Evolutionary conservation across 2,329 filamentous ascomycete species (phyloP).

Genomic region (Ascochyta rabiei): DNA sequence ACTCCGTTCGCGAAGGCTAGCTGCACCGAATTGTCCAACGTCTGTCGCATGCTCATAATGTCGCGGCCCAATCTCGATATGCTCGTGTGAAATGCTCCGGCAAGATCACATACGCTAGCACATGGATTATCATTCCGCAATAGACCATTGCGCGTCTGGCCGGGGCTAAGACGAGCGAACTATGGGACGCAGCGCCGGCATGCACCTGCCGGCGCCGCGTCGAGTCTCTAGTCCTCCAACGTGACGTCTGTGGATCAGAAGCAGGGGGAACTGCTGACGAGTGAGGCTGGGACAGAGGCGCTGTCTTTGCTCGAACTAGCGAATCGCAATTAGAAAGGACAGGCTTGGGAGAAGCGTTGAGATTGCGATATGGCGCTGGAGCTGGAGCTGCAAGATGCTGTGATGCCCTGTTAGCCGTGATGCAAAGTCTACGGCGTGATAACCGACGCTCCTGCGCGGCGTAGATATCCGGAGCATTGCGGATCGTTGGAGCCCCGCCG

Average conservation of each 20-base stretch:
- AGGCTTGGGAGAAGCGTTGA: neutral
- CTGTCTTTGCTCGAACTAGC: neutral
- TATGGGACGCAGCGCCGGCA: slow-evolving; percentile 5
- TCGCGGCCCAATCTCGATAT: slow-evolving; percentile 5
- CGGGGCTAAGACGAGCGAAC: slow-evolving; percentile 5
- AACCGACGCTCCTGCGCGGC: neutral
- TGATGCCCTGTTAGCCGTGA: neutral
- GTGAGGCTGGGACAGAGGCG: slow-evolving; percentile 1
- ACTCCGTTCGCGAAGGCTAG: neutral
- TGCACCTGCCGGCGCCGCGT: neutral
- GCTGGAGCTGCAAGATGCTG: slow-evolving; percentile 1
- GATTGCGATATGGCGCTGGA: neutral
- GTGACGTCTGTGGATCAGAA: neutral
- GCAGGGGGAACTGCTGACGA: neutral
- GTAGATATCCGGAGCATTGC: neutral
- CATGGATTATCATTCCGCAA: neutral
- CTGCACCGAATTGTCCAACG: neutral
- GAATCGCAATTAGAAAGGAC: neutral
- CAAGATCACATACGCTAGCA: neutral
- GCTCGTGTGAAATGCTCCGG: neutral
- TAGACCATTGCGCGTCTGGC: slow-evolving; percentile 5
- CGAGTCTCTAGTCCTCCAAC: neutral
- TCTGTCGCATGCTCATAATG: neutral
- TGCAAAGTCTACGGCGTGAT: neutral
- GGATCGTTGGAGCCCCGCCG: neutral